A percentile compares a stretch with the other conserved stretches of the same genome.
phyloP scores from a whole-genome alignment of 805 yeast species.

The Candida krabiensis region DNA sequence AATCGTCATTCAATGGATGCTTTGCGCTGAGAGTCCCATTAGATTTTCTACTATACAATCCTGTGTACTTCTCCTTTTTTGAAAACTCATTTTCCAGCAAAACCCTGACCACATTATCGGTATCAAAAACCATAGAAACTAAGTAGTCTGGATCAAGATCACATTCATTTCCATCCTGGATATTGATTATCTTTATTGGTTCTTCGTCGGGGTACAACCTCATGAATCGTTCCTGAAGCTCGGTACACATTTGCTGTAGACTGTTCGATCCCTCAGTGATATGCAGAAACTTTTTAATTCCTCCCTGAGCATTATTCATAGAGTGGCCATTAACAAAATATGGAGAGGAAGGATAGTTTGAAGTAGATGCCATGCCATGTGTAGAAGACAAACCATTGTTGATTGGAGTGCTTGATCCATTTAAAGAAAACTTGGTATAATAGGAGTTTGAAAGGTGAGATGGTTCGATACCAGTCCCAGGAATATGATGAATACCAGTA shows the following conservation, averaged over 20 bases:
- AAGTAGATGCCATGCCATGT: conserved; percentile 6
- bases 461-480: conserved; percentile 5
- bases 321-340: conserved; percentile 5
- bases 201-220: conserved; percentile 67
- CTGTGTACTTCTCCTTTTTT: conserved; percentile 2
- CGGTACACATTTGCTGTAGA: conserved; percentile 50
- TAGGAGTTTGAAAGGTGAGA: conserved; percentile 10
- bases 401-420: conserved; percentile 30
- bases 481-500: conserved; percentile 7
- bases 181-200: conserved; percentile 51
- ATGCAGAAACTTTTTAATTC: conserved; percentile 56
- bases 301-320: neutral
- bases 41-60: neutral
- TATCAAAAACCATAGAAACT: conserved; percentile 63
- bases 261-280: conserved; percentile 51
- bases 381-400: conserved; percentile 10
- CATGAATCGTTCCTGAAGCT: conserved; percentile 53
- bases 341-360: conserved; percentile 15
- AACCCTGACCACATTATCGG: conserved; percentile 47
- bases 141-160: conserved; percentile 79
- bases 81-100: conserved; percentile 40
- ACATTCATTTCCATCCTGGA: conserved; percentile 68
- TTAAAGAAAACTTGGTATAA: conserved; percentile 17
- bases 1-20: conserved; percentile 23
- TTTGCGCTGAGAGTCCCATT: conserved; percentile 15